Conservation (phyloP, 495 filamentous ascomycete genomes). For the Penicillium riverlandense region DNA sequence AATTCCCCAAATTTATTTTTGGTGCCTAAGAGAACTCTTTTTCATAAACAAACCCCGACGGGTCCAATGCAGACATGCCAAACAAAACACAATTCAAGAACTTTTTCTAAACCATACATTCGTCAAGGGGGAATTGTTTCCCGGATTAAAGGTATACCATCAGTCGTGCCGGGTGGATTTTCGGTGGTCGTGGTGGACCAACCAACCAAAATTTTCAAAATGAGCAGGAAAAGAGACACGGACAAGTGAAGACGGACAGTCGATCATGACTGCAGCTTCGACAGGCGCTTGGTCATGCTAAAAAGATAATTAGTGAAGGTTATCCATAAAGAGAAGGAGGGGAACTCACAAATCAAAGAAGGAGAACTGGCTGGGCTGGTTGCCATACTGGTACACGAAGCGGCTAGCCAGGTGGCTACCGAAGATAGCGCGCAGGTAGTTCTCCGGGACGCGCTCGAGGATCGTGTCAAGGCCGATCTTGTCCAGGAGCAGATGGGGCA, state of each 20-base stretch:
- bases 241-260: slow-evolving; percentile 1
- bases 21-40: no score
- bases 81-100: background rate
- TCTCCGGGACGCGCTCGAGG: slow-evolving; percentile 77
- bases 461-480: slow-evolving; percentile 89
- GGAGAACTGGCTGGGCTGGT: slow-evolving; percentile 88
- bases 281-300: slow-evolving; percentile 51
- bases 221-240: slow-evolving; percentile 2
- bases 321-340: background rate
- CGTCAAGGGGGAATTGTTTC: slow-evolving; percentile 11
- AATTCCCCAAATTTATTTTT: no score
- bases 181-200: no score
- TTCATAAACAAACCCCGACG: no score
- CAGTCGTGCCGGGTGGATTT: no score
- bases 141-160: slow-evolving; percentile 12
- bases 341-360: slow-evolving; percentile 93
- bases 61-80: no score
- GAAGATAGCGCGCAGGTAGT: slow-evolving; percentile 91
- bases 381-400: slow-evolving; percentile 93
- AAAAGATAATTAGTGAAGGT: background rate
- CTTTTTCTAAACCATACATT: slow-evolving; percentile 23
- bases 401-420: slow-evolving; percentile 90
- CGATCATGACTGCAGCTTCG: slow-evolving; percentile 21
- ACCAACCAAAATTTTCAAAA: background rate
- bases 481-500: slow-evolving; percentile 75